These are phyloP conservation scores for Gamarada debralockiae DNA, from an alignment of 495 filamentous ascomycete genomes.

Conservation along the genomic window DNA sequence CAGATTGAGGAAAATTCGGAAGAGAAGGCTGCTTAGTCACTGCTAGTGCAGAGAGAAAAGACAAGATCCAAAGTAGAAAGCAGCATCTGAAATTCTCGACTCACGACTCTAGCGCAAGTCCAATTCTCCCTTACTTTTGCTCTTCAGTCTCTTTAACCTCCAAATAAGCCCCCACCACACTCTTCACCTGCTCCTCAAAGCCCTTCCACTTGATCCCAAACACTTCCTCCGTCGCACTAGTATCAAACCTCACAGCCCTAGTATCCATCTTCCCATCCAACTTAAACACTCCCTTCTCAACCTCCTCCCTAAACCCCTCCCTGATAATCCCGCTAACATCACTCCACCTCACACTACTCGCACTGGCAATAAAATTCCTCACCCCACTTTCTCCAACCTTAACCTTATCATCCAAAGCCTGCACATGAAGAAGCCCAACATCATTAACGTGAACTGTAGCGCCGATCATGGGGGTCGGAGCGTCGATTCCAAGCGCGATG, in stretches of 20 bases:
- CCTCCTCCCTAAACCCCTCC: constrained; percentile 33
- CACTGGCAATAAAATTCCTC: constrained; percentile 30
- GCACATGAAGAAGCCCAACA: constrained; percentile 37
- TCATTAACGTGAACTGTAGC: constrained; percentile 38
- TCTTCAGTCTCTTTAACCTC: constrained; percentile 21
- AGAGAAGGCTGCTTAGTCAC: no score
- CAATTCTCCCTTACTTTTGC: no score
- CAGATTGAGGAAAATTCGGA: no score
- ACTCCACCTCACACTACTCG: constrained; percentile 32
- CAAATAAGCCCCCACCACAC: constrained; percentile 31
- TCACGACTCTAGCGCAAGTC: no score
- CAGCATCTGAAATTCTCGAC: no score
- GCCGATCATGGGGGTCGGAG: constrained; percentile 22
- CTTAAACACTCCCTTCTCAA: constrained; percentile 32
- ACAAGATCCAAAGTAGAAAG: no score
- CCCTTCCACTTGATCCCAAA: constrained; percentile 40
- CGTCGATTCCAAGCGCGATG: constrained; percentile 27
- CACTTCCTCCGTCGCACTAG: constrained; percentile 32
- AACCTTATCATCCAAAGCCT: constrained; percentile 32
- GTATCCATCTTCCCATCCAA: constrained; percentile 36
- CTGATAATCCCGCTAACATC: constrained; percentile 33
- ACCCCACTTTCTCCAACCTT: constrained; percentile 22
- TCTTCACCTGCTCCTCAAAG: constrained; percentile 43
- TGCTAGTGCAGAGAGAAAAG: no score
- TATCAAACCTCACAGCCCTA: constrained; percentile 33